phyloP scores from a whole-genome alignment of 2,329 filamentous ascomycete species.

The Pseudogymnoascus sp. region DNA sequence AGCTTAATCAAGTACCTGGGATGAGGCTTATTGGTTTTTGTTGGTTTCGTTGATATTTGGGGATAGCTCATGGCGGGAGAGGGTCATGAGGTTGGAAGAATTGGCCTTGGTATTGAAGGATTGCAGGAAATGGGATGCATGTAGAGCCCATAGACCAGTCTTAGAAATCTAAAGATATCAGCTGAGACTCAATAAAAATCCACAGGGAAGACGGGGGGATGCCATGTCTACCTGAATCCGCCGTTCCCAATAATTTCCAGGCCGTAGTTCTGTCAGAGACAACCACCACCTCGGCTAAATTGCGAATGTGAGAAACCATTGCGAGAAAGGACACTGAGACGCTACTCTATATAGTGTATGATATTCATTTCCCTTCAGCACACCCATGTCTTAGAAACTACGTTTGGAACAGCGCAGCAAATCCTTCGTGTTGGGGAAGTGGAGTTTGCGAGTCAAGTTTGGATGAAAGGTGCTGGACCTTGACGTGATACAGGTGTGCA shows the following conservation, averaged over 20 bases:
- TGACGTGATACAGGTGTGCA: not conserved
- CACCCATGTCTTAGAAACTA: not conserved
- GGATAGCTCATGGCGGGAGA: not conserved
- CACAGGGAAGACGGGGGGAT: not conserved
- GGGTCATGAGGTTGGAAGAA: not conserved
- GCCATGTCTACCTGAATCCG: not conserved
- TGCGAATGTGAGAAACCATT: not conserved
- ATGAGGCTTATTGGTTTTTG: not conserved
- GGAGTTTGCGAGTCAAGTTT: not conserved
- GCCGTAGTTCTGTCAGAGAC: not conserved
- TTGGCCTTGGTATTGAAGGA: not conserved
- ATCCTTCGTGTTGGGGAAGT: not conserved
- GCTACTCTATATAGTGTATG: not conserved
- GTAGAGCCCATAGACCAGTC: not conserved
- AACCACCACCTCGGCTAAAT: not conserved
- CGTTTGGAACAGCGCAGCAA: not conserved
- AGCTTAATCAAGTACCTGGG: not conserved
- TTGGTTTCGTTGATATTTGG: not conserved
- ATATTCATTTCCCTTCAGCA: not conserved
- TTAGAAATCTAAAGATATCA: constrained; percentile 1
- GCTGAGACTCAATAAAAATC: not conserved
- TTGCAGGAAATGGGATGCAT: not conserved
- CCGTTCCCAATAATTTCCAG: not conserved
- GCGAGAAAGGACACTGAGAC: not conserved
- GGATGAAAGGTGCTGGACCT: not conserved